Conservation (phyloP, 371 early-diverging fungal species). For the Mucor racemosus region DNA sequence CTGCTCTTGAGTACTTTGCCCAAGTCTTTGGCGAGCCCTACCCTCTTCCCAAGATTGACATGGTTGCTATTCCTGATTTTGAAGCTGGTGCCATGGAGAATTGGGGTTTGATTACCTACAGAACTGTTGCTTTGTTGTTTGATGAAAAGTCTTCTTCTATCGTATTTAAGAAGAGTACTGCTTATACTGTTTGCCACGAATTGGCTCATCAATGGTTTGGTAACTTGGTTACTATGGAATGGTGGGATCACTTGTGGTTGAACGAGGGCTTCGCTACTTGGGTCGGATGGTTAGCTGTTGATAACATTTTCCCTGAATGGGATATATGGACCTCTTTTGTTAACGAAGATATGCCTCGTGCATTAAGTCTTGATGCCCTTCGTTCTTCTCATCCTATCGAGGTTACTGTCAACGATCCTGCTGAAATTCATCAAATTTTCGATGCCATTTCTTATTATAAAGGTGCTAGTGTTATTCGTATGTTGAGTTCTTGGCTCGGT, state of each 20-base stretch:
- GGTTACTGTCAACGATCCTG: conserved; percentile 79
- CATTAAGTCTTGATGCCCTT: conserved; percentile 76
- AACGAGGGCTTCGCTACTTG: conserved; percentile 97
- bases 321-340: conserved; percentile 83
- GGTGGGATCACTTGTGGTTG: conserved; percentile 95
- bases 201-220: conserved; percentile 97
- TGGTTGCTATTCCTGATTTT: conserved; percentile 92
- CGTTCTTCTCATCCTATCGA: conserved; percentile 87
- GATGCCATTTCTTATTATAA: conserved; percentile 85
- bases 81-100: conserved; percentile 91
- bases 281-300: conserved; percentile 85
- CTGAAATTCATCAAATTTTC: conserved; percentile 80
- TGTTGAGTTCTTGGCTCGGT: conserved; percentile 74
- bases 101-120: conserved; percentile 91
- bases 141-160: conserved; percentile 74
- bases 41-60: conserved; percentile 88
- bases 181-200: conserved; percentile 91
- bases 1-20: conserved; percentile 80
- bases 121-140: conserved; percentile 78
- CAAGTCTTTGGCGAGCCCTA: conserved; percentile 86
- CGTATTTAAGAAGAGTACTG: conserved; percentile 75
- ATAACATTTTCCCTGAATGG: conserved; percentile 80
- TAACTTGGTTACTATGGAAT: conserved; percentile 80
- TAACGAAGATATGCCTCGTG: conserved; percentile 73
- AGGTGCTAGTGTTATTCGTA: conserved; percentile 91